Percentiles rank a stretch among this genome's conserved stretches.
phyloP scores from a whole-genome alignment of 345 rosid species.

The Kernera saxatilis region DNA sequence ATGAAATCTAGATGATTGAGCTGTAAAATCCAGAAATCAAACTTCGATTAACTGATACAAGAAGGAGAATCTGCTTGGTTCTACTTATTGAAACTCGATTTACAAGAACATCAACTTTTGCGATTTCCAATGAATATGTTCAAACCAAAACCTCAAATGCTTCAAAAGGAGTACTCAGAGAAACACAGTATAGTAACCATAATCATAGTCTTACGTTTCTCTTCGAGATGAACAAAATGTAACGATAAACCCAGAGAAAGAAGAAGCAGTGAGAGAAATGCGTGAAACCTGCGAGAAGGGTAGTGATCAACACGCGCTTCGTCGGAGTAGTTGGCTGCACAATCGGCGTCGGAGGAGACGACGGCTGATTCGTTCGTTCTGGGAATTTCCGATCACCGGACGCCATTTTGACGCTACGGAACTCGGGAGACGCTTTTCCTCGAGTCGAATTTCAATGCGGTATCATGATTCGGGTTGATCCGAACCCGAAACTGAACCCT shows the following conservation, averaged over 20 bases:
- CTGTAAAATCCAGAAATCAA: not conserved
- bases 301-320: constrained; percentile 51
- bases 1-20: not conserved
- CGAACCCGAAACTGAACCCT: constrained; percentile 5
- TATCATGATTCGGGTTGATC: constrained; percentile 5
- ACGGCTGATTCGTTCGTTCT: not conserved
- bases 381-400: constrained; percentile 26
- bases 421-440: not conserved
- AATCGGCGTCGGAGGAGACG: constrained; percentile 26
- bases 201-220: not conserved
- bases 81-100: not conserved
- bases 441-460: not conserved
- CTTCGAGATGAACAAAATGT: not conserved
- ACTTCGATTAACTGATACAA: not conserved
- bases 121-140: not conserved
- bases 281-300: constrained; percentile 57
- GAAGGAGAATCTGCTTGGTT: not conserved
- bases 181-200: not conserved
- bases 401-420: constrained; percentile 29
- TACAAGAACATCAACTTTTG: not conserved
- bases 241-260: not conserved
- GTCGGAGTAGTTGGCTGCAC: constrained; percentile 40
- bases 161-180: not conserved
- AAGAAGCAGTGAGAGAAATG: not conserved
- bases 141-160: not conserved